phyloP scores from a whole-genome alignment of 164 flowering plant species.

The Protea cynaroides region DNA sequence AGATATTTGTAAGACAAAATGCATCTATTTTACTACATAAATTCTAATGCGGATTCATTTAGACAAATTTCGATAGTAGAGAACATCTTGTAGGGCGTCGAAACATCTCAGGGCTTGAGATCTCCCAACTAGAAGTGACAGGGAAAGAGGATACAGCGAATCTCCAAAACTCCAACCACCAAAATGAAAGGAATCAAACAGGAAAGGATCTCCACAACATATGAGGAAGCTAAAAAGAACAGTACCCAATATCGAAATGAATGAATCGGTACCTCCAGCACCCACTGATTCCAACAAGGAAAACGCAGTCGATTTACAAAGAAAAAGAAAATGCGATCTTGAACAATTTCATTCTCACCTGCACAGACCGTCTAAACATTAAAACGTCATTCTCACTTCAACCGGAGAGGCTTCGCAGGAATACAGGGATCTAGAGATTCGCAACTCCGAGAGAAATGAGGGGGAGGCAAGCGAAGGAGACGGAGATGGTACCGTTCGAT shows the following conservation, averaged over 20 bases:
- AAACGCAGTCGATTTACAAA: not conserved
- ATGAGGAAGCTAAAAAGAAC: not conserved
- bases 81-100: too few species aligned
- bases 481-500: not conserved
- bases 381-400: constrained; percentile 5
- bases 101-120: too few species aligned
- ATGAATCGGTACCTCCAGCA: not conserved
- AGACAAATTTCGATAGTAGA: too few species aligned
- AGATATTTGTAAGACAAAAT: too few species aligned
- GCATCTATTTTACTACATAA: too few species aligned
- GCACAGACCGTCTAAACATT: not conserved
- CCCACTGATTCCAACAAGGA: not conserved
- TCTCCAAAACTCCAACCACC: not conserved
- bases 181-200: not conserved
- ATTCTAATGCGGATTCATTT: too few species aligned
- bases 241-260: not conserved
- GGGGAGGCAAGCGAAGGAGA: not conserved
- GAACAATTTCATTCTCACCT: constrained; percentile 1
- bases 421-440: not conserved
- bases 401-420: not conserved
- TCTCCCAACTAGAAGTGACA: too few species aligned
- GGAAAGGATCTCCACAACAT: not conserved
- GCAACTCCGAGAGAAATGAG: not conserved
- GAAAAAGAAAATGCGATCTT: not conserved
- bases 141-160: too few species aligned